Conservation (phyloP, 2,329 filamentous ascomycete genomes). For the Fusarium subglutinans region DNA sequence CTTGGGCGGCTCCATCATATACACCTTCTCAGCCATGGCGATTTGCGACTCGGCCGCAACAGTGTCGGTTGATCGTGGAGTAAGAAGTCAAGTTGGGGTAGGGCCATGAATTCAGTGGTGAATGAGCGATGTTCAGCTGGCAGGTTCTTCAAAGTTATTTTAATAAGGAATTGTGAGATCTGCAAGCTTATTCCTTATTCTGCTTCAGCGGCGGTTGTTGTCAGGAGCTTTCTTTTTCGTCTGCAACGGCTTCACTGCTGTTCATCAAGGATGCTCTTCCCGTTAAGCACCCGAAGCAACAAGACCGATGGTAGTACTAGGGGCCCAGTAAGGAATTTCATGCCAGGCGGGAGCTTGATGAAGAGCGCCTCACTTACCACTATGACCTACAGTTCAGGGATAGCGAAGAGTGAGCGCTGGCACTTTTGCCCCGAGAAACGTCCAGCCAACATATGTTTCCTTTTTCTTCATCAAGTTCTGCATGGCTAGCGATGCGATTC, state of each 20-base stretch:
- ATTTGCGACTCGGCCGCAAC: not conserved
- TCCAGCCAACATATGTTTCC: not conserved
- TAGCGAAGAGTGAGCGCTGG: not conserved
- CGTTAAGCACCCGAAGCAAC: not conserved
- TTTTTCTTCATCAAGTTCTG: not conserved
- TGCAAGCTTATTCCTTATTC: slow-evolving; percentile 11
- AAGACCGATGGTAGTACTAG: not conserved
- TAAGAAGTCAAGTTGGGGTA: too few relatives aligned
- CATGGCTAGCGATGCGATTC: not conserved
- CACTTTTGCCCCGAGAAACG: not conserved
- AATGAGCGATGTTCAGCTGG: not conserved
- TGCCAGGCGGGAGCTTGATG: too few relatives aligned
- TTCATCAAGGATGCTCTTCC: slow-evolving; percentile 5
- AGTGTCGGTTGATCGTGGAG: not conserved
- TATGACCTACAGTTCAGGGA: not conserved
- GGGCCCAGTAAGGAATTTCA: not conserved
- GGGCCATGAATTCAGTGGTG: not conserved
- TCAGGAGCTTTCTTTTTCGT: slow-evolving; percentile 11
- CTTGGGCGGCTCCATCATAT: slow-evolving; percentile 34
- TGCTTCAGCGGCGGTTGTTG: not conserved
- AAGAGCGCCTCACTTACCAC: not conserved
- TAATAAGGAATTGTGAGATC: not conserved
- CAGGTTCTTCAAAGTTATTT: not conserved
- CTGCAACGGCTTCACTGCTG: slow-evolving; percentile 2
- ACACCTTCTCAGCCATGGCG: slow-evolving; percentile 17